These are phyloP conservation scores for Periconia digitata DNA, from an alignment of 2,329 filamentous ascomycete genomes.

Conservation along the genomic window DNA sequence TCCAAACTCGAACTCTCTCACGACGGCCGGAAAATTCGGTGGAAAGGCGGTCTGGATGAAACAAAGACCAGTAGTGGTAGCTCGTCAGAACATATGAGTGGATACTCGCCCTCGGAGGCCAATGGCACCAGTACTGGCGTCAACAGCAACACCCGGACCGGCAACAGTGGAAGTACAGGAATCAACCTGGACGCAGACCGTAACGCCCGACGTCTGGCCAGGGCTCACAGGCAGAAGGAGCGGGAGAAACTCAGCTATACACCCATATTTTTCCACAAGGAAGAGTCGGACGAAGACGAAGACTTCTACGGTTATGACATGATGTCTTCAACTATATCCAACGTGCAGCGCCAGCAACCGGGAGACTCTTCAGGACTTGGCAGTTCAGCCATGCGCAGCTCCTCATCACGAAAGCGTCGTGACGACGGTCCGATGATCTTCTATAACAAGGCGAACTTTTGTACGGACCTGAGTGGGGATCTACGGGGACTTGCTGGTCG, in stretches of 20 bases:
- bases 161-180: slow-evolving; percentile 23
- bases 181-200: slow-evolving; percentile 18
- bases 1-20: slow-evolving; percentile 74
- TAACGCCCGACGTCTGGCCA: slow-evolving; percentile 18
- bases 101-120: slow-evolving; percentile 53
- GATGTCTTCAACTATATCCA: slow-evolving; percentile 31
- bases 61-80: slow-evolving; percentile 68
- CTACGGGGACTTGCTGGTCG: slow-evolving; percentile 31
- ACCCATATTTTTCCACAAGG: slow-evolving; percentile 52
- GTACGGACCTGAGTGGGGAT: slow-evolving; percentile 76
- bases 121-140: slow-evolving; percentile 25
- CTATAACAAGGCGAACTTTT: slow-evolving; percentile 78
- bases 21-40: slow-evolving; percentile 78
- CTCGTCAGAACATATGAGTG: slow-evolving; percentile 42
- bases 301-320: slow-evolving; percentile 37
- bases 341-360: slow-evolving; percentile 24
- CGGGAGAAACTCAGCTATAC: slow-evolving; percentile 47
- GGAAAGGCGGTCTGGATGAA: slow-evolving; percentile 69
- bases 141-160: slow-evolving; percentile 29
- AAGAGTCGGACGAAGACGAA: slow-evolving; percentile 44
- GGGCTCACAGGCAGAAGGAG: slow-evolving; percentile 23
- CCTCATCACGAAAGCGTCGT: slow-evolving; percentile 53
- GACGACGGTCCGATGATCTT: slow-evolving; percentile 79
- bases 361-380: slow-evolving; percentile 47
- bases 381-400: slow-evolving; percentile 51